These are phyloP conservation scores for Entophlyctis helioformis DNA, from an alignment of 192 early-diverging fungal species.

Conservation along the genomic window DNA sequence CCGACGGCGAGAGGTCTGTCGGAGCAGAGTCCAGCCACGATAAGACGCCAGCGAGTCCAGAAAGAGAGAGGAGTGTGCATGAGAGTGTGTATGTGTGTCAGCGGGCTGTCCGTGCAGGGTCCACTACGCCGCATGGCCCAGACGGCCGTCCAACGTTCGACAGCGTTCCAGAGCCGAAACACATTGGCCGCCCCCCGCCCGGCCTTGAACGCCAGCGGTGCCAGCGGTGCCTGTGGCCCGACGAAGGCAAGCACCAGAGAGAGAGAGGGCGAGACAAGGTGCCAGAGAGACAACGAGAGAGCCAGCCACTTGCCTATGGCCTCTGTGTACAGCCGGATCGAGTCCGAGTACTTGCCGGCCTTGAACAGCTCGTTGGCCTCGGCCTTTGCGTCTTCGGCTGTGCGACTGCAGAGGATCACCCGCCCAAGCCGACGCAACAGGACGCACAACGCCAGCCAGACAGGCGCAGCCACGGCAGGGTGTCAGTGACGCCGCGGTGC, in stretches of 20 bases:
- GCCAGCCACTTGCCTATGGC: conserved; percentile 43
- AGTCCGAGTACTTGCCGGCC: conserved; percentile 48
- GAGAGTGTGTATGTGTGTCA: not conserved
- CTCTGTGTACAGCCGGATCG: conserved; percentile 56
- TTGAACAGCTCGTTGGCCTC: conserved; percentile 63
- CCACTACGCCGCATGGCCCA: not conserved
- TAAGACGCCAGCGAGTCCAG: not conserved
- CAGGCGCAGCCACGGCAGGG: no score
- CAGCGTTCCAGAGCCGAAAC: not conserved
- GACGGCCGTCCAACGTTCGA: not conserved
- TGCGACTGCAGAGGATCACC: no score
- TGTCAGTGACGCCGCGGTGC: no score
- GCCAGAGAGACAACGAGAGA: not conserved
- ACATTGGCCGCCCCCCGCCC: no score
- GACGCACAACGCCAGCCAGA: no score
- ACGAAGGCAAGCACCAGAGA: no score
- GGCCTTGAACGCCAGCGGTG: no score
- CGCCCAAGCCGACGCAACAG: no score
- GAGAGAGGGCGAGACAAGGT: no score
- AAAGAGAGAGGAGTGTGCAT: not conserved
- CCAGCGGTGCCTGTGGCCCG: no score
- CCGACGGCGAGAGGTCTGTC: conserved; percentile 42
- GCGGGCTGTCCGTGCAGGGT: no score
- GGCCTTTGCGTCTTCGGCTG: conserved; percentile 55
- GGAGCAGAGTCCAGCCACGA: no score